These are phyloP conservation scores for Arachnopeziza araneosa DNA, from an alignment of 2,329 filamentous ascomycete species.

Conservation along the genomic window DNA sequence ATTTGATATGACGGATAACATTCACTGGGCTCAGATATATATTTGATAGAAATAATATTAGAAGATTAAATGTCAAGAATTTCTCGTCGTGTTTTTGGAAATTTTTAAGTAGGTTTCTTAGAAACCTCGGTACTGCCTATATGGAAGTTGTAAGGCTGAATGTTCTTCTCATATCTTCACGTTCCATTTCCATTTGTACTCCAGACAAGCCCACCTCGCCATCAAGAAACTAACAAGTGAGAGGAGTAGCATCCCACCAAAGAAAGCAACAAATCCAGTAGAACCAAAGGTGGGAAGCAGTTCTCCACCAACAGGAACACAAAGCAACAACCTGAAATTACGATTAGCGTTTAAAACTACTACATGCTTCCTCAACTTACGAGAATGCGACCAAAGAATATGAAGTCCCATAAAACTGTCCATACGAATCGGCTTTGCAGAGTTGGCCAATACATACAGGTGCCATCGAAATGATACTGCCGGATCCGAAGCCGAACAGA, in stretches of 20 bases:
- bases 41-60: too few relatives aligned
- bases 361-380: conserved; percentile 18
- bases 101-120: too few relatives aligned
- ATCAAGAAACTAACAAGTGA: conserved; percentile 22
- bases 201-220: conserved; percentile 27
- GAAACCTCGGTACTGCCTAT: too few relatives aligned
- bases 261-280: conserved; percentile 23
- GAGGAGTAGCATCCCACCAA: conserved; percentile 23
- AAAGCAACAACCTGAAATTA: conserved; percentile 20
- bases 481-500: conserved; percentile 27
- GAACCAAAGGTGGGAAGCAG: conserved; percentile 20
- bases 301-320: conserved; percentile 26
- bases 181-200: conserved; percentile 27
- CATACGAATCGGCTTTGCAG: conserved; percentile 27
- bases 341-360: not conserved
- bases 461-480: conserved; percentile 27
- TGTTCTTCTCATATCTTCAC: conserved; percentile 18
- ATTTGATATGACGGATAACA: too few relatives aligned
- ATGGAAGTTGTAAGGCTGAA: too few relatives aligned
- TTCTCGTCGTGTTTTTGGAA: too few relatives aligned
- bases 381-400: conserved; percentile 27
- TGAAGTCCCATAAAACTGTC: conserved; percentile 25
- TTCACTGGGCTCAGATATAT: too few relatives aligned
- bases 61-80: too few relatives aligned
- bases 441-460: conserved; percentile 28